Base-by-base conservation (phyloP, 176 grass and related monocot species). In the Tillandsia fasciculata region DNA sequence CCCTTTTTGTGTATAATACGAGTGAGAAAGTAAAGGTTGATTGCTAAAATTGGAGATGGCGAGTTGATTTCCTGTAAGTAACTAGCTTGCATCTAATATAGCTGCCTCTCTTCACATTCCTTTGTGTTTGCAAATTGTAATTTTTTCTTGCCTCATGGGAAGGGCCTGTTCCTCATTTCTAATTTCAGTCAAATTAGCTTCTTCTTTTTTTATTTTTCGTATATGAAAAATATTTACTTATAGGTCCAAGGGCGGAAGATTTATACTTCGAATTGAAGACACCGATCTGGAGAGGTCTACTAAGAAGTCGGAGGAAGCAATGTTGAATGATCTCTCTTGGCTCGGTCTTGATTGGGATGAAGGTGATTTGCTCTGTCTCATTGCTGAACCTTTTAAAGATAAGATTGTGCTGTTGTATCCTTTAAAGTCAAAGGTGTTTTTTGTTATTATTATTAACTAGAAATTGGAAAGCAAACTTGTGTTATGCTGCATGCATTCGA, bases 271-370 rank as follows among this genome's bases (percentile, higher is more conserved):
- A 75, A 85, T 93, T 74, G 89, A 90, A 83, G 94, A 93, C 76
- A 99, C 89, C 51, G 87, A 99, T 66, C 70, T 93, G 76, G 94
- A 99, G 77, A 77, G 89, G 50, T 99, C 86, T 2, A 90, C 89
- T 22, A 87, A 70, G 77, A 84, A 90, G 65, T 99, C 86, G 8
- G 89, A 93, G 82, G 89, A 99, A 73, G 94, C 87, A 64, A 74
- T 99, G 61, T 73, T 99, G 71, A 87, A 79, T 20, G 89, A 99
- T 74, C 86, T 99, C 14, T 61, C 84, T 49, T 99, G 94, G 89
- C 84, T 99, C 64, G 89, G 94, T 26, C 94, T 99, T 74, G 66
- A 85, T 70, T 93, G 89, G 94, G 89, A 99, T 75, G 94, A 99
- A 99, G 94, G 93, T 97, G 29, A 51, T 49, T 18, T 52, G 11